Base-by-base conservation (phyloP, 2,329 filamentous ascomycete species). In the Stachybotrys elegans region DNA sequence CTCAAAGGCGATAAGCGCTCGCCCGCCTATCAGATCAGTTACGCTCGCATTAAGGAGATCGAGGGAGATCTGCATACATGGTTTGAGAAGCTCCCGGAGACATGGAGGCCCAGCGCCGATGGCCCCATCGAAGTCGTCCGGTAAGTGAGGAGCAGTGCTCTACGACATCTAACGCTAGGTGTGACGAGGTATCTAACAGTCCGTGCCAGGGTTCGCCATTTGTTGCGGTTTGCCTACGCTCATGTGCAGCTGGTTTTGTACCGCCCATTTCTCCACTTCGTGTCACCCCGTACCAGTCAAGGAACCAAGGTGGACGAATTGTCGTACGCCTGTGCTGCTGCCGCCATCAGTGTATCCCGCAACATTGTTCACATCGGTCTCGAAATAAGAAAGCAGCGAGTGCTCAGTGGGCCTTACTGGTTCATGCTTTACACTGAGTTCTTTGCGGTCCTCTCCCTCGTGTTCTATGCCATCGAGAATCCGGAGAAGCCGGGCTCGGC, bases 341-440 rank as follows among this genome's bases (percentile, higher is more conserved):
- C 76, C 1, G 78, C 76, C 3, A 75, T 82, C 43, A 82, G 75
- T 47, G 72, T 90, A 12, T 79, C 78, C 9, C 72, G 75, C 4
- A 86, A 92, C 56, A 88, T 93, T 48, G 79, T 93, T 25, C 86
- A 91, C 56, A 88, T 92, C 46, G 85, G 84, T 5, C 76, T 81
- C 19, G 84, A 90, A 56, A 91, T 91, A 70, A 83, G 85, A 51
- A 84, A 83, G 58, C 79, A 84, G 55, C 79, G 83, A 4, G 71
- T 88, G 6, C 70, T 93, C n/a, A 84, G 85, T 49, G 88, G 88
- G 1, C 85, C 87, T 0, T 91, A 89, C 62, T 93, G 88, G 88
- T 92, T 92, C 58, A 86, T 87, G 52, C 80, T 92, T 59, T 92
- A 89, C 58, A 89, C 86, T 3, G 85, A 87, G 14, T 91, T 89